Percentiles rank a stretch among this genome's conserved stretches.
phyloP scores from a whole-genome alignment of 2,329 filamentous ascomycete genomes.

The Pyricularia sp. region DNA sequence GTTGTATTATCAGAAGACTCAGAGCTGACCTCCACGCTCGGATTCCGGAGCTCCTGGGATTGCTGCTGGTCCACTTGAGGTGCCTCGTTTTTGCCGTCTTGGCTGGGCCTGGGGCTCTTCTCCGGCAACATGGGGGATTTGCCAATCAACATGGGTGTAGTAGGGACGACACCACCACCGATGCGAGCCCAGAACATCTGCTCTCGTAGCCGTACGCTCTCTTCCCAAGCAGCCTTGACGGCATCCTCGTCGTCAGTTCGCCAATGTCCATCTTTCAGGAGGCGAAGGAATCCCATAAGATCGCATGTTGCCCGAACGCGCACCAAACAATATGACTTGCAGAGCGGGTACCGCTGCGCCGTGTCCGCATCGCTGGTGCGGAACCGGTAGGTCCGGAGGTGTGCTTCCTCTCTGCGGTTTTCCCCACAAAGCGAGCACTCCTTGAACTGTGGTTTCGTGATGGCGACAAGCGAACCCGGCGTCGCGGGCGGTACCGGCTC shows the following conservation, averaged over 20 bases:
- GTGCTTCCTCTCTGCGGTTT: slow-evolving; percentile 52
- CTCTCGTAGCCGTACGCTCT: slow-evolving; percentile 77
- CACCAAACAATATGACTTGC: slow-evolving; percentile 64
- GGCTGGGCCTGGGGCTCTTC: slow-evolving; percentile 1
- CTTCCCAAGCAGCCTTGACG: slow-evolving; percentile 85
- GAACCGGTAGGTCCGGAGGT: slow-evolving; percentile 76
- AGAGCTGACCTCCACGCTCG: not conserved
- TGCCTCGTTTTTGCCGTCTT: not conserved
- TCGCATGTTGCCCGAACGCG: slow-evolving; percentile 82
- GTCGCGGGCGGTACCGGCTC: slow-evolving; percentile 61
- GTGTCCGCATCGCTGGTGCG: slow-evolving; percentile 75
- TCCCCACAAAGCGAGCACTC: slow-evolving; percentile 88
- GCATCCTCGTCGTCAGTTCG: slow-evolving; percentile 70
- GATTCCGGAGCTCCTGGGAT: not conserved
- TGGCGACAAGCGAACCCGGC: slow-evolving; percentile 19
- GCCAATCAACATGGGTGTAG: slow-evolving; percentile 11
- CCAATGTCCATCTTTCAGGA: slow-evolving; percentile 89
- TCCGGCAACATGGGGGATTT: not conserved
- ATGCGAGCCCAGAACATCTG: slow-evolving; percentile 96
- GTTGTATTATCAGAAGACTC: not conserved
- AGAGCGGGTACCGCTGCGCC: slow-evolving; percentile 80
- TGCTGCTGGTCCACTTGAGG: not conserved
- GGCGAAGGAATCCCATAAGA: slow-evolving; percentile 79
- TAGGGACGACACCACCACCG: slow-evolving; percentile 78
- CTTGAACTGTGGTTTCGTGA: slow-evolving; percentile 41